These are phyloP conservation scores for Mycena haematopus DNA, from an alignment of 768 basidiomycete species.

Conservation along the genomic window DNA sequence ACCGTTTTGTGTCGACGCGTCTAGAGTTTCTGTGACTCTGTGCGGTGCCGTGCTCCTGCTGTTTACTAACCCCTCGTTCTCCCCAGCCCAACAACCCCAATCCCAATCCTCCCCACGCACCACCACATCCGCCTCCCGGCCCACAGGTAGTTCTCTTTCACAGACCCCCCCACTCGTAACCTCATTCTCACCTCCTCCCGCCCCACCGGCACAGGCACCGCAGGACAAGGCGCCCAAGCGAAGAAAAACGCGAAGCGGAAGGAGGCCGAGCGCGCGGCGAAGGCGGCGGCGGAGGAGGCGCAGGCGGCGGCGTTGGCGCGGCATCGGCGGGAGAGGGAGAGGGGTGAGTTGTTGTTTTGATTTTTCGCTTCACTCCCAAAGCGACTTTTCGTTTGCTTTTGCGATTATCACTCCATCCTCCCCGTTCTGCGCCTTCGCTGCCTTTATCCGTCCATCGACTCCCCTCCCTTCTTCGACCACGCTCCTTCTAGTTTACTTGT, in stretches of 20 bases:
- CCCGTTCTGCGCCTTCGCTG: no score
- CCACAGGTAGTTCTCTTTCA: background rate
- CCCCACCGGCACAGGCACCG: background rate
- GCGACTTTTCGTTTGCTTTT: no score
- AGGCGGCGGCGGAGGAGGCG: conserved; percentile 59
- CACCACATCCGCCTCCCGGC: background rate
- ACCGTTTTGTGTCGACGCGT: no score
- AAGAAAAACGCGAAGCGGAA: conserved; percentile 62
- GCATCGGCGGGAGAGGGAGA: conserved; percentile 60
- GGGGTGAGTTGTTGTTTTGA: conserved; percentile 40
- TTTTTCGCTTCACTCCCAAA: no score
- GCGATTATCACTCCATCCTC: no score
- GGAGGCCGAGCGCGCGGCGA: conserved; percentile 64
- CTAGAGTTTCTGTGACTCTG: no score
- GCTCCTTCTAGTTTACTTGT: no score
- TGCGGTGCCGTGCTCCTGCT: background rate
- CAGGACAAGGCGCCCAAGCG: conserved; percentile 27
- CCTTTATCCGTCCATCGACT: no score
- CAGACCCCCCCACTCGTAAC: background rate
- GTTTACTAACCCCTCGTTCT: background rate
- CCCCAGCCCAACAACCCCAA: background rate
- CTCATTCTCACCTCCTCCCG: conserved; percentile 2
- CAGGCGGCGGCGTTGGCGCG: conserved; percentile 56
- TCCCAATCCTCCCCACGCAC: background rate
- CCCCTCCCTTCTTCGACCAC: no score